Evolutionary conservation across 805 yeast genomes (phyloP), one percentile per base, ranked within the genome.

Genomic region (Yarrowia bubula): DNA sequence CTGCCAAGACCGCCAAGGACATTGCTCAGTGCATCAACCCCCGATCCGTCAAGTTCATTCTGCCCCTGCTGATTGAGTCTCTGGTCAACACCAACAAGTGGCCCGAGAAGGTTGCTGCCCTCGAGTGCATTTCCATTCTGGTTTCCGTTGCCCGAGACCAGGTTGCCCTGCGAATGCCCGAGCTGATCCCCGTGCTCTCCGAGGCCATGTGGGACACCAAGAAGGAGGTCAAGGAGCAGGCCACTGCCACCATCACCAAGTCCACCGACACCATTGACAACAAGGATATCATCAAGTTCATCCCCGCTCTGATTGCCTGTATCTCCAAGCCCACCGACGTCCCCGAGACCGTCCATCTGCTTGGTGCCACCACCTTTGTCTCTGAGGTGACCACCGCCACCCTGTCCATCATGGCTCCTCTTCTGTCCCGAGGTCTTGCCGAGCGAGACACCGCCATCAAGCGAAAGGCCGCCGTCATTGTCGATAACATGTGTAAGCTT

Each of bases 201-300:
- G 99, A 95, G 85, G 91, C 98, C 75, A 95, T 95, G 98, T 95
- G 99, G 99, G 99, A 95, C 83, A 95, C 99, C 82, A 95, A 95
- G 88, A 84, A 85, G 81, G 98, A 95, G 77, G 99, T 95, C 78
- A 95, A 95, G 88, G 85, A 84, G 73, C 96, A 96, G 78, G 98
- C 99, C 71, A 89, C 95, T 74, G 87, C 87, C 75, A 91, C 98
- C 80, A 92, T 95, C 86, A 85, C 92, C 80, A 90, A 91, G 82
- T 87, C 96, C 73, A 95, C 99, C 75, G 95, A 92, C 81, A 92
- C 98, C 76, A 93, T 95, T 73, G 96, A 93, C 80, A 95, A 95
- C 95, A 95, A 93, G 88, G 99, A 95, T 92, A 96, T 95, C 78
- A 97, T 91, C 82, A 91, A 93, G 85, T 95, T 95, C 85, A 93